Percentiles rank a stretch among this genome's conserved stretches.
phyloP scores from a whole-genome alignment of 331 rosid species.

The Acacia concinna region DNA sequence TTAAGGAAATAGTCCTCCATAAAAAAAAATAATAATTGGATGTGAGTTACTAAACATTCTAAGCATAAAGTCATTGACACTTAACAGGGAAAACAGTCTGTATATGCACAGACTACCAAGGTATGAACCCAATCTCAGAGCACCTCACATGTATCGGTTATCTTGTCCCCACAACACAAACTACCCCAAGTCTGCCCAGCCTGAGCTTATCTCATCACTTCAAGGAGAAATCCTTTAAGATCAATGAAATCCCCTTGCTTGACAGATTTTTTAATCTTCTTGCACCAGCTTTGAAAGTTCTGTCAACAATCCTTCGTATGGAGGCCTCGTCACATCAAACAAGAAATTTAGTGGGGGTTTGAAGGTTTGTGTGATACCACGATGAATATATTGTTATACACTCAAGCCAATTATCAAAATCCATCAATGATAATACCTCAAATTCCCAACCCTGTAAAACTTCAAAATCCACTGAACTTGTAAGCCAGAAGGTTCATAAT shows the following conservation, averaged over 20 bases:
- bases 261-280: not conserved
- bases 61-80: not conserved
- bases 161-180: not conserved
- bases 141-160: not conserved
- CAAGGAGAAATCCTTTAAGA: not conserved
- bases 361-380: not conserved
- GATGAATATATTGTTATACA: not conserved
- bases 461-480: not conserved
- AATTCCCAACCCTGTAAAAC: not conserved
- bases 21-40: not conserved
- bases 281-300: not conserved
- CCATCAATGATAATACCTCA: not conserved
- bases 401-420: not conserved
- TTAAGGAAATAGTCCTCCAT: not conserved
- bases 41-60: not conserved
- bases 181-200: not conserved
- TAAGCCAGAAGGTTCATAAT: not conserved
- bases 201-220: constrained; percentile 1
- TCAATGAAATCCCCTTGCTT: not conserved
- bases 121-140: not conserved
- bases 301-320: not conserved
- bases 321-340: not conserved
- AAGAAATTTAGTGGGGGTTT: not conserved
- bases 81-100: not conserved
- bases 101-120: not conserved